Percentiles rank a stretch among this genome's conserved stretches.
phyloP scores from a whole-genome alignment of 768 basidiomycete genomes.

The Chalciporus sphaerocephalus region DNA sequence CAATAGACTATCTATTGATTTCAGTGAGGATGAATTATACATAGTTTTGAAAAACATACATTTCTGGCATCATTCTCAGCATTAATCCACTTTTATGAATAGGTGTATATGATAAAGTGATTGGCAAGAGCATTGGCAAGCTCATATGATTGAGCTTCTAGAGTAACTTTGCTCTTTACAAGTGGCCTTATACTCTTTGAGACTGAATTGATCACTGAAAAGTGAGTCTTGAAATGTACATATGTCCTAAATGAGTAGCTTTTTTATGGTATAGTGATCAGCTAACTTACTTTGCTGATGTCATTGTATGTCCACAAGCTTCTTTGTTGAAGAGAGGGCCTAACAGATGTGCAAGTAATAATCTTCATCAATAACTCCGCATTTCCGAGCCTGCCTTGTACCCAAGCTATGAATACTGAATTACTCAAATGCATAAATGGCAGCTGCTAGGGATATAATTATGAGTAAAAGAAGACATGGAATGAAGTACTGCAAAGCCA shows the following conservation, averaged over 20 bases:
- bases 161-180: too few species aligned
- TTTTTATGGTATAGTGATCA: too few species aligned
- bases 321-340: too few species aligned
- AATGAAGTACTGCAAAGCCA: too few species aligned
- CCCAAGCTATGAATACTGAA: conserved; percentile 1
- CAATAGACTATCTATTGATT: conserved; percentile 1
- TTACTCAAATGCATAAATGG: not conserved
- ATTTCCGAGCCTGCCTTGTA: conserved; percentile 5
- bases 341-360: too few species aligned
- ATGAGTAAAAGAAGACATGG: too few species aligned
- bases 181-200: too few species aligned
- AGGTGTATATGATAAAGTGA: conserved; percentile 1
- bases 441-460: not conserved
- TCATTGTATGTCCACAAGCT: too few species aligned
- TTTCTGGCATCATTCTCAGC: conserved; percentile 4
- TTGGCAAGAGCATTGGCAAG: conserved; percentile 3
- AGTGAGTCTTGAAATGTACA: too few species aligned
- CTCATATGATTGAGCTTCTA: not conserved
- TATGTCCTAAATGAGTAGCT: too few species aligned
- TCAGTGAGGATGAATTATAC: not conserved
- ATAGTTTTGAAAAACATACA: not conserved
- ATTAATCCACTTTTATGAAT: conserved; percentile 1
- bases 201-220: not conserved
- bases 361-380: conserved; percentile 6
- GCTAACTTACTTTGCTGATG: too few species aligned